Base-by-base conservation (phyloP, 371 early-diverging fungal species). In the Vairimorpha ceranae region DNA sequence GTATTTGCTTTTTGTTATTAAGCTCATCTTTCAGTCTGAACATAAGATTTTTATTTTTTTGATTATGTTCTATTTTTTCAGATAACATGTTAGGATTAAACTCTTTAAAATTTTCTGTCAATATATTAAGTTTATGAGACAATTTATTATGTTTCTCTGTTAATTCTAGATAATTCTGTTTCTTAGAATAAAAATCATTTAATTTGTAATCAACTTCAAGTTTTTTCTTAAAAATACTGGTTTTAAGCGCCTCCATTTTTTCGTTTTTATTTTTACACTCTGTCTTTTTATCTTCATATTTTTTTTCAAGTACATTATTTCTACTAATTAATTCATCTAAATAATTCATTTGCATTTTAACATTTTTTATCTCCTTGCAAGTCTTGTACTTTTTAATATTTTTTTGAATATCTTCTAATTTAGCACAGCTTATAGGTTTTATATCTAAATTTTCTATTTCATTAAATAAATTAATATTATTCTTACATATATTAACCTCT, bases 391-490 rank as follows among this genome's bases (percentile, higher is more conserved):
- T 87, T 76, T 95, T 97, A 45, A 88, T 85, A 19, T 90, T 79
- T 0, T 80, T 78, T 69, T 89, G 91, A 54, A 98, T 89, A 15
- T 85, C 85, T 0, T 90, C 92, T 10, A 95, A 80, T 1, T 93
- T 95, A 21, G 14, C 51, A 45, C 14, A 29, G 6, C 41, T 19
- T 4, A 27, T 67, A 25, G 3, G 6, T 29, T 58, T 43, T 14
- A 29, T 29, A 27, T 41, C 51, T 58, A 68, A 38, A 21, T 58
- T 33, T 51, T 33, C 63, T 15, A 69, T 3, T 59, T 69, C 60
- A 7, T 45, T 43, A 33, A 43, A 59, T n/a, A 30, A 33, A 51
- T 32, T n/a, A 8, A 21, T 4, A 51, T 29, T 51, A 45, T 23
- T 14, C 10, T 29, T 23, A 54, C 17, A 38, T 38, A 3, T 2